Conservation (phyloP, 2,329 filamentous ascomycete genomes). For the Aspergillus unguis region DNA sequence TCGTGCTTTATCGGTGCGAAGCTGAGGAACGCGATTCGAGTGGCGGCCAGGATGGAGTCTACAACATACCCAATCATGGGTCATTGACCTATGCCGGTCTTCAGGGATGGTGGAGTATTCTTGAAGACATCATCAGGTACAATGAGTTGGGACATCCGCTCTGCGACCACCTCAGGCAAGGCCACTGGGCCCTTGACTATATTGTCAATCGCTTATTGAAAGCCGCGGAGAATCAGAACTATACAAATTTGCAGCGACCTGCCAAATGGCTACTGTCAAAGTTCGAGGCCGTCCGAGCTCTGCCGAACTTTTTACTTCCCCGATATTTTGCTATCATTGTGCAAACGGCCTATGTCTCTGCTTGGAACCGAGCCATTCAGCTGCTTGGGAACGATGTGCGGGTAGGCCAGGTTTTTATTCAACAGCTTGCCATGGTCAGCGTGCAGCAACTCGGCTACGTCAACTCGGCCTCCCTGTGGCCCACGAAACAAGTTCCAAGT, state of each 20-base stretch:
- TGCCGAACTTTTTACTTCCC: slow-evolving; percentile 86
- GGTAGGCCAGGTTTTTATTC: slow-evolving; percentile 81
- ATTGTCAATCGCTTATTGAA: slow-evolving; percentile 74
- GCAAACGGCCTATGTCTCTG: slow-evolving; percentile 81
- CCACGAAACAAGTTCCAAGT: slow-evolving; percentile 76
- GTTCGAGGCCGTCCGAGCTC: slow-evolving; percentile 77
- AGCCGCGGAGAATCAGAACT: slow-evolving; percentile 61
- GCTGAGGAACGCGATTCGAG: slow-evolving; percentile 81
- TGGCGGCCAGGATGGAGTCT: slow-evolving; percentile 77
- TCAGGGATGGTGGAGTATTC: slow-evolving; percentile 97
- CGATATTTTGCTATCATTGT: slow-evolving; percentile 90
- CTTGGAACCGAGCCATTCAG: slow-evolving; percentile 71
- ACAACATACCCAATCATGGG: slow-evolving; percentile 79
- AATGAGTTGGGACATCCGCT: slow-evolving; percentile 92
- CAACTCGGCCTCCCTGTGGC: slow-evolving; percentile 87
- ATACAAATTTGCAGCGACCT: slow-evolving; percentile 61
- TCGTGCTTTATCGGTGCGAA: slow-evolving; percentile 85
- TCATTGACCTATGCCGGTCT: slow-evolving; percentile 89
- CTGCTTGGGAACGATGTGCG: slow-evolving; percentile 75
- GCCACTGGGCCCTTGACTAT: slow-evolving; percentile 90
- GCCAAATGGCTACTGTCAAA: slow-evolving; percentile 77
- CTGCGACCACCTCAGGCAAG: slow-evolving; percentile 86
- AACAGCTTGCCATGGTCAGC: slow-evolving; percentile 85
- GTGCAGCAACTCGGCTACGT: slow-evolving; percentile 86
- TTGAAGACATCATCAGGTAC: slow-evolving; percentile 77